Conservation (phyloP, 2,329 filamentous ascomycete genomes). For the Eutypa lata region DNA sequence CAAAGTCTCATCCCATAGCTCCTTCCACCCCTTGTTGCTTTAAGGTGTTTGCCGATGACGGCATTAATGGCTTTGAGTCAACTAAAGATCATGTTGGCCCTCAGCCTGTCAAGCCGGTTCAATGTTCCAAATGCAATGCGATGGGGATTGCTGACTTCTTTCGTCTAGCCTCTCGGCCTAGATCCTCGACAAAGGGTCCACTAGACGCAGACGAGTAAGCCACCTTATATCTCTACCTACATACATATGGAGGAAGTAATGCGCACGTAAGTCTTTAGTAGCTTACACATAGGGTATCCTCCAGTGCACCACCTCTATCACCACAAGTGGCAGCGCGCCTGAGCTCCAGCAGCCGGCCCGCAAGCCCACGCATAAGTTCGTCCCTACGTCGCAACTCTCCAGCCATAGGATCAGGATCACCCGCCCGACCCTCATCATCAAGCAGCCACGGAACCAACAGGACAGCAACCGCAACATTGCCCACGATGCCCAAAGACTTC, state of each 20-base stretch:
- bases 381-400: slow-evolving; percentile 14
- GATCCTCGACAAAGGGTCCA: slow-evolving; percentile 74
- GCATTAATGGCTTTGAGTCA: no score
- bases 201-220: slow-evolving; percentile 73
- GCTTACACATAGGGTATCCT: slow-evolving; percentile 18
- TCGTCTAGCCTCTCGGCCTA: slow-evolving; percentile 53
- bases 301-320: slow-evolving; percentile 17
- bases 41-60: no score
- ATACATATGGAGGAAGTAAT: background rate
- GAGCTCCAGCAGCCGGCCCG: slow-evolving; percentile 16
- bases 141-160: slow-evolving; percentile 25
- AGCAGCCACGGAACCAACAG: slow-evolving; percentile 9
- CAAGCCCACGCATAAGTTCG: slow-evolving; percentile 20
- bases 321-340: slow-evolving; percentile 24
- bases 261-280: slow-evolving; percentile 6
- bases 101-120: no score
- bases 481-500: slow-evolving; percentile 64
- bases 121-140: background rate
- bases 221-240: background rate
- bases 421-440: slow-evolving; percentile 7
- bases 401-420: slow-evolving; percentile 8
- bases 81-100: no score
- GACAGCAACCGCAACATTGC: slow-evolving; percentile 28
- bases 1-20: background rate
- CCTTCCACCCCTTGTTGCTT: background rate